Percentiles rank a stretch among this genome's conserved stretches.
phyloP scores from a whole-genome alignment of 805 yeast species.

The Wickerhamiella dianesei region DNA sequence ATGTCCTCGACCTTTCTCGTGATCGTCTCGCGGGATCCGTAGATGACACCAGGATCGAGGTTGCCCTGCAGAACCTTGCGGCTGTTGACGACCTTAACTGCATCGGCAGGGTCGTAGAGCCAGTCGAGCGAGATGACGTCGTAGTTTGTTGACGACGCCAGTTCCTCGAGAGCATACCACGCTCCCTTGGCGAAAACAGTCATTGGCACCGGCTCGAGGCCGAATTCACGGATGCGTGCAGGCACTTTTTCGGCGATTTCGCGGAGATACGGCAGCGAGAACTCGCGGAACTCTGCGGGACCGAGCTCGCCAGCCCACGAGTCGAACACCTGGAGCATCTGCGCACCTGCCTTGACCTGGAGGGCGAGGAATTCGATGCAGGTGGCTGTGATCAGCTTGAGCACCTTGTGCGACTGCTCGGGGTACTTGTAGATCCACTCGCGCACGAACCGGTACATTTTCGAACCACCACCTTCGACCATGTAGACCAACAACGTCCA shows the following conservation, averaged over 20 bases:
- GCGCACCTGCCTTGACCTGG: constrained; percentile 96
- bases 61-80: constrained; percentile 82
- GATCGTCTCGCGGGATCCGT: constrained; percentile 76
- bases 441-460: constrained; percentile 78
- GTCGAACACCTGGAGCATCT: constrained; percentile 92
- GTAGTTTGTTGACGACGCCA: constrained; percentile 61
- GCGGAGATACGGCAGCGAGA: constrained; percentile 74
- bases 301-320: constrained; percentile 97
- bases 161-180: constrained; percentile 85
- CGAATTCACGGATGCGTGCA: constrained; percentile 53
- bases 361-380: constrained; percentile 86
- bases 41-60: constrained; percentile 87
- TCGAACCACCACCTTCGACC: constrained; percentile 96
- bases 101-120: constrained; percentile 74
- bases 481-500: constrained; percentile 95
- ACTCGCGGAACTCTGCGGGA: constrained; percentile 75
- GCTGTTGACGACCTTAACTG: constrained; percentile 57
- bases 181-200: constrained; percentile 93
- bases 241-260: constrained; percentile 65
- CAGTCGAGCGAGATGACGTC: constrained; percentile 88
- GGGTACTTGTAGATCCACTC: constrained; percentile 83
- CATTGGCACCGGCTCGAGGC: constrained; percentile 67
- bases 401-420: constrained; percentile 50
- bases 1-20: constrained; percentile 69
- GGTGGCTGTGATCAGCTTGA: constrained; percentile 70